Evolutionary conservation across 306 rosid genomes (phyloP).

Genomic region (Medicago ruthenica): DNA sequence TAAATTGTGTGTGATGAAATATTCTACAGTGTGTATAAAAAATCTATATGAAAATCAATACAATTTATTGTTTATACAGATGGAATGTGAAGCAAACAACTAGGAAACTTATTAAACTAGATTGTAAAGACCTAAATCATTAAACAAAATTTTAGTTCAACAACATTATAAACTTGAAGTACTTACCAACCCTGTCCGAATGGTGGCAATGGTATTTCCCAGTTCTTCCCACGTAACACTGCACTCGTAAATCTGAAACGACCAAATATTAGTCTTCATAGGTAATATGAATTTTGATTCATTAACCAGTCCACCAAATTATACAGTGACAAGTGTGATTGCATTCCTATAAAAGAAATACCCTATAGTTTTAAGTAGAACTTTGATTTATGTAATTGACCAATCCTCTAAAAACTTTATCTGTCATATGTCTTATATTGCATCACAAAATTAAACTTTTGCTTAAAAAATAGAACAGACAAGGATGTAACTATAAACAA

Average conservation of each 20-base stretch:
- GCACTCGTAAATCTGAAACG: slow-evolving; percentile 86
- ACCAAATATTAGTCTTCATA: slow-evolving; percentile 36
- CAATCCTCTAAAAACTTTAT: too few species aligned
- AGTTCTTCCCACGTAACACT: slow-evolving; percentile 79
- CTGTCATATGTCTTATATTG: too few species aligned
- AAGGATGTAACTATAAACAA: too few species aligned
- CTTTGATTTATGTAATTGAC: neutral
- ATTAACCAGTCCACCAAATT: neutral
- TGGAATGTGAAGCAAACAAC: neutral
- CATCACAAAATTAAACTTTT: too few species aligned
- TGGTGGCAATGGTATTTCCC: slow-evolving; percentile 97
- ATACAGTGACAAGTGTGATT: neutral
- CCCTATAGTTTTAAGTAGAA: neutral
- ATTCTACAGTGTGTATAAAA: neutral
- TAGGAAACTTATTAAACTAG: too few species aligned
- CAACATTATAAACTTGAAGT: slow-evolving; percentile 25
- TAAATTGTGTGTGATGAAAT: neutral
- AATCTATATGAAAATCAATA: too few species aligned
- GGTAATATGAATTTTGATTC: neutral
- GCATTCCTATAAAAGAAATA: neutral
- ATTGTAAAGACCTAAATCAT: neutral
- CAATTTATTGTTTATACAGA: neutral
- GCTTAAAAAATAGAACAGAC: too few species aligned
- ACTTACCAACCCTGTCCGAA: slow-evolving; percentile 98
- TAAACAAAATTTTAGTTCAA: neutral